Conservation (phyloP, 768 basidiomycete genomes). For the Russula ochroleuca region DNA sequence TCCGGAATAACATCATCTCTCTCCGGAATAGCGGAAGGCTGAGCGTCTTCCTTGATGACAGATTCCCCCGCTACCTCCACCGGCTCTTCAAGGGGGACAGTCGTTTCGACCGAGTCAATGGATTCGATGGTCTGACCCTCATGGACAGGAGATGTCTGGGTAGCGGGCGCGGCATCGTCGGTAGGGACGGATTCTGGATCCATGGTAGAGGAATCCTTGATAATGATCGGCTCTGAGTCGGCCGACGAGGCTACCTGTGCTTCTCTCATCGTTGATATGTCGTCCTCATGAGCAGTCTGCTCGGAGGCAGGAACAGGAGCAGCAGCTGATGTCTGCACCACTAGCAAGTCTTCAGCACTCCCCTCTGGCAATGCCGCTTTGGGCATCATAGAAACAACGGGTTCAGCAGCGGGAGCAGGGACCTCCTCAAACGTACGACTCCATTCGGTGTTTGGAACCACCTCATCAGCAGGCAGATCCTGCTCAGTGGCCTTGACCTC, state of each 20-base stretch:
- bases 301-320: not conserved
- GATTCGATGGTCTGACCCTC: conserved; percentile 14
- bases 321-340: not conserved
- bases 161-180: conserved; percentile 12
- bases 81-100: not conserved
- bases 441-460: not conserved
- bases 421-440: not conserved
- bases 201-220: not conserved
- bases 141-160: conserved; percentile 15
- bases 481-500: not conserved
- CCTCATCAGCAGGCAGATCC: not conserved
- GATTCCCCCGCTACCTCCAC: conserved; percentile 5
- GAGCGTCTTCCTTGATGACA: conserved; percentile 20
- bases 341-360: not conserved
- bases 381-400: not conserved
- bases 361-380: not conserved
- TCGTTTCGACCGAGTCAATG: conserved; percentile 6
- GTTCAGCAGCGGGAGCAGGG: not conserved
- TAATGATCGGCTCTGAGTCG: not conserved
- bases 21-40: not conserved
- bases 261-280: not conserved
- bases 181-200: conserved; percentile 25
- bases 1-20: not conserved
- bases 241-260: not conserved
- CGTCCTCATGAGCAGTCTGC: not conserved